phyloP scores from a whole-genome alignment of 1,284 basidiomycete genomes.

The Cryptococcus hybrid region DNA sequence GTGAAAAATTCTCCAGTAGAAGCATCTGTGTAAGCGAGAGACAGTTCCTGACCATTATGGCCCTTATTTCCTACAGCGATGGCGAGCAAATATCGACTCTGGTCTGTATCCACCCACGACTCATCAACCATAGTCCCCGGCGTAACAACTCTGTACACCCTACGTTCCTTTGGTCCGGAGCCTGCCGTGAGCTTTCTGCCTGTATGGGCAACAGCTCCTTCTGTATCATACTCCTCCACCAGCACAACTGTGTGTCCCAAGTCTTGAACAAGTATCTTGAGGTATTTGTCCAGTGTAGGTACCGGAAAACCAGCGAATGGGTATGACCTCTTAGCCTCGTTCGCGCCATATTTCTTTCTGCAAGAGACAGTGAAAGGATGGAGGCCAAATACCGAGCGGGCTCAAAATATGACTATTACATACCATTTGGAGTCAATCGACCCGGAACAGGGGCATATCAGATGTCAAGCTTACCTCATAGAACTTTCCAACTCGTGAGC shows the following conservation, averaged over 20 bases:
- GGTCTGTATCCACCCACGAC: conserved; percentile 73
- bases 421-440: neutral
- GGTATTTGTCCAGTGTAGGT: conserved; percentile 77
- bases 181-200: conserved; percentile 57
- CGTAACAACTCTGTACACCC: conserved; percentile 80
- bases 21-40: conserved; percentile 90
- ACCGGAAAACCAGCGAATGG: conserved; percentile 87
- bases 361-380: conserved; percentile 57
- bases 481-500: conserved; percentile 86
- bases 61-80: conserved; percentile 50
- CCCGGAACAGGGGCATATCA: neutral
- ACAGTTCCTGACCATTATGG: conserved; percentile 32
- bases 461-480: conserved; percentile 67
- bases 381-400: conserved; percentile 76
- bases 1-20: conserved; percentile 92
- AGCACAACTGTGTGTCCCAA: conserved; percentile 80
- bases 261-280: conserved; percentile 79
- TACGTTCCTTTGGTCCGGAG: conserved; percentile 51
- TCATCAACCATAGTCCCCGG: conserved; percentile 92
- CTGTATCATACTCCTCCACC: conserved; percentile 79
- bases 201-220: conserved; percentile 35
- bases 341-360: conserved; percentile 39
- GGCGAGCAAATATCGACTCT: conserved; percentile 85
- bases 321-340: conserved; percentile 50
- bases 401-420: conserved; percentile 82